Evolutionary conservation across 2,329 filamentous ascomycete genomes (phyloP).

Genomic region (Thielaviopsis populi): DNA sequence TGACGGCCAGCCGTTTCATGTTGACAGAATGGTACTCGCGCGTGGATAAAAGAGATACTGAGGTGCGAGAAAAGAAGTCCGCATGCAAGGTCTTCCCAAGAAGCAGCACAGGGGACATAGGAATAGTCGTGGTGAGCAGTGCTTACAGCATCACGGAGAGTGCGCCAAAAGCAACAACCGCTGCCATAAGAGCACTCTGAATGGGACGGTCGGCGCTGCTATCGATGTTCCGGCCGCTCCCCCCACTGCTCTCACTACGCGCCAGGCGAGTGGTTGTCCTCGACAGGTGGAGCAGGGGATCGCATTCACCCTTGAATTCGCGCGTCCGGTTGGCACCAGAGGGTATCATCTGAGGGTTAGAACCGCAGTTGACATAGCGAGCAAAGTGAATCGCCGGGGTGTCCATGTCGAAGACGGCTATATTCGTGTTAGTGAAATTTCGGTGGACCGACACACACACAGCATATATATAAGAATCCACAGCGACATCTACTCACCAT

Average conservation of each 20-base stretch:
- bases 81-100: background rate
- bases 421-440: background rate
- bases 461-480: too few species aligned
- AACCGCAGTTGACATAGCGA: constrained; percentile 21
- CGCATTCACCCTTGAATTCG: constrained; percentile 20
- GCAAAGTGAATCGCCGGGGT: constrained; percentile 22
- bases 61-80: background rate
- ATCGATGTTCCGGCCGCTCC: constrained; percentile 14
- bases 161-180: constrained; percentile 15
- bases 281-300: background rate
- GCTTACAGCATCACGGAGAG: constrained; percentile 2
- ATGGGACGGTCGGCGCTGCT: constrained; percentile 16
- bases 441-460: too few species aligned
- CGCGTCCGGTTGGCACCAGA: constrained; percentile 18
- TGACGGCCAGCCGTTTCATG: constrained; percentile 10
- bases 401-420: constrained; percentile 20
- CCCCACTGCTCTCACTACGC: constrained; percentile 4
- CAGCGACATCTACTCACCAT: constrained; percentile 20
- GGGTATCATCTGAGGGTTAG: constrained; percentile 20
- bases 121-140: background rate
- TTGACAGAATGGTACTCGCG: background rate
- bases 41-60: background rate
- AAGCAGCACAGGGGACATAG: background rate
- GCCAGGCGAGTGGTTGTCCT: background rate
- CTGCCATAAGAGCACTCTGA: constrained; percentile 15